A percentile compares a stretch with the other conserved stretches of the same genome.
Evolutionary conservation across 306 rosid species (phyloP).

Genomic region (Casuarina equisetifolia): DNA sequence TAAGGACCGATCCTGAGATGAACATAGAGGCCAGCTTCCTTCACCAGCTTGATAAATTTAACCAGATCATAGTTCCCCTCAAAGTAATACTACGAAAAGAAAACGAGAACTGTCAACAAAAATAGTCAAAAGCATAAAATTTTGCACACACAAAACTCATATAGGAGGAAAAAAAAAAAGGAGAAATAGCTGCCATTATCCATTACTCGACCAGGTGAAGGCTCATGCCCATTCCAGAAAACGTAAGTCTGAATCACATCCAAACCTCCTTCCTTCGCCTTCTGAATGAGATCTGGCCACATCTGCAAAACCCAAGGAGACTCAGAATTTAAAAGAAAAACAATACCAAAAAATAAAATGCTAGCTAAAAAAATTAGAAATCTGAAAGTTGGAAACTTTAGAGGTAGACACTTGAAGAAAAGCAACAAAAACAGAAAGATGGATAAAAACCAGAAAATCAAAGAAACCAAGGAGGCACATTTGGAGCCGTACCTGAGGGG

Average conservation of each 20-base stretch:
- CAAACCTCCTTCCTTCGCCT: slow-evolving; percentile 96
- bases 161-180: slow-evolving; percentile 7
- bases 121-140: slow-evolving; percentile 12
- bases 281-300: slow-evolving; percentile 99
- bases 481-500: slow-evolving; percentile 74
- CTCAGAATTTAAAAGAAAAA: slow-evolving; percentile 4
- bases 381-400: slow-evolving; percentile 24
- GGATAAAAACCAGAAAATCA: slow-evolving; percentile 6
- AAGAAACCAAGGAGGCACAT: slow-evolving; percentile 45
- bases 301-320: slow-evolving; percentile 51
- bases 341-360: slow-evolving; percentile 1
- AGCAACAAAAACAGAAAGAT: slow-evolving; percentile 4
- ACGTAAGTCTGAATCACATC: slow-evolving; percentile 97
- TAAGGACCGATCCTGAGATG: slow-evolving; percentile 98
- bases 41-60: slow-evolving; percentile 78
- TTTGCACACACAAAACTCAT: slow-evolving; percentile 12
- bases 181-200: slow-evolving; percentile 26
- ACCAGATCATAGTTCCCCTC: slow-evolving; percentile 93
- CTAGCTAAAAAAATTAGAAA: not conserved
- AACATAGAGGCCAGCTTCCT: slow-evolving; percentile 90
- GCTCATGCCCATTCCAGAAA: slow-evolving; percentile 99
- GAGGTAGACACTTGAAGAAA: slow-evolving; percentile 36
- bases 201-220: slow-evolving; percentile 85
- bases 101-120: not conserved
- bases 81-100: slow-evolving; percentile 71